Evolutionary conservation across 2,329 filamentous ascomycete species (phyloP), one percentile per base, ranked within the genome.

Genomic region (Cladosporium sp.): DNA sequence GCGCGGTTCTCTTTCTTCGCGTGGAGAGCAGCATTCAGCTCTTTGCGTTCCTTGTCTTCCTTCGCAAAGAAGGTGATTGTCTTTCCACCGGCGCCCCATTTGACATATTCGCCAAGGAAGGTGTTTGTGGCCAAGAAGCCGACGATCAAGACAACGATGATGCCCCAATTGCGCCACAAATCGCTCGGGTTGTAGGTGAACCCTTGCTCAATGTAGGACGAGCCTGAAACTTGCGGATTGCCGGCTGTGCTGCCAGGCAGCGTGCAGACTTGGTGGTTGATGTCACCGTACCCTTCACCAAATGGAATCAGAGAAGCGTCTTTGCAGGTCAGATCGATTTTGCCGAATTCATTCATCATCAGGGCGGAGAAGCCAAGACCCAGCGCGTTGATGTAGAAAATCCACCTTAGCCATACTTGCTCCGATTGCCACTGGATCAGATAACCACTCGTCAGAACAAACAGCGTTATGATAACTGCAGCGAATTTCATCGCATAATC

Each of bases 291-390:
- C 1, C 77, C 79, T 1, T 79, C 74, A 0, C 88, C 89, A 3
- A 74, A 78, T 0, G 89, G 89, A 16, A 95, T 75, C 4, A 95
- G 71, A 0, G 82, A 87, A 38, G 78, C 75, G 2, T 74, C 73
- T 0, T 79, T 80, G 61, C 90, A 95, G 0, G 78, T 82, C 64
- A 95, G 72, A 22, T 83, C 76, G 36, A 87, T 73, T 9, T 79
- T 71, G 30, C 77, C 76, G 60, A 95, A 95, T 62, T 95, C 90
- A 61, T 95, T 95, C 60, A 87, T 81, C 87, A 95, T 93, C 68
- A 95, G 68, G 2, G 82, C 74, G 9, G 84, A 79, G 63, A 95
- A 94, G 0, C 83, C 80, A 2, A 93, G 76, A 39, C 86, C 88
- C 0, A 91, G 72, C 0, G 83, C 77, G 53, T 90, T 89, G 66